Evolutionary conservation across 148 eudicot genomes (phyloP).

Genomic region (Arbutus unedo): DNA sequence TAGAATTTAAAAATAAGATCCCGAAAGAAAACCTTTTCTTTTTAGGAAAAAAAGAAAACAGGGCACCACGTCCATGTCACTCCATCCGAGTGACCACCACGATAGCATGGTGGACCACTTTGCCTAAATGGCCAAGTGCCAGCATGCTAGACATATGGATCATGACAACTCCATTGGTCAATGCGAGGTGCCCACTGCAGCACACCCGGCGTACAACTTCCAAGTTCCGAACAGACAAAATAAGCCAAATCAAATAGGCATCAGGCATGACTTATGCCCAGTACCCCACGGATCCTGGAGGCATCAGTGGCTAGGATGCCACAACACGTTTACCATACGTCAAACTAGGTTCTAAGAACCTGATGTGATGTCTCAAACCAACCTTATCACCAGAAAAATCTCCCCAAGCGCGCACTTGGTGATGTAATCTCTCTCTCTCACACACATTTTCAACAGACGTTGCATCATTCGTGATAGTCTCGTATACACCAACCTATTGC

Average conservation of each 20-base stretch:
- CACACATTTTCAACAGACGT: neutral
- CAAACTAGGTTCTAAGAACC: neutral
- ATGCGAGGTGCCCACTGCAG: neutral
- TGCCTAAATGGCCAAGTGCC: neutral
- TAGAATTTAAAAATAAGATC: constrained; percentile 3
- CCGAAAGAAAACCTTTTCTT: neutral
- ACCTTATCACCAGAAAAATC: neutral
- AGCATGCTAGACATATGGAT: neutral
- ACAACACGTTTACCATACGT: neutral
- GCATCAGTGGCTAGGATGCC: neutral
- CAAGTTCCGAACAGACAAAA: neutral
- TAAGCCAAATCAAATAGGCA: neutral
- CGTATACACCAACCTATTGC: neutral
- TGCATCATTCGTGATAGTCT: neutral
- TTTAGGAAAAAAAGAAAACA: neutral
- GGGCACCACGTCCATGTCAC: no score
- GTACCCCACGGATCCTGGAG: neutral
- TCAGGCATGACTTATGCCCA: neutral
- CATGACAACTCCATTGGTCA: neutral
- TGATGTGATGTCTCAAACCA: neutral
- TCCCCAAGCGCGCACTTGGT: neutral
- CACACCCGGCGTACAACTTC: neutral
- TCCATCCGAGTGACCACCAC: neutral
- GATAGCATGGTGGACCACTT: neutral
- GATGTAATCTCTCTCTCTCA: neutral